Percentiles rank a stretch among this genome's conserved stretches.
Conservation (phyloP, 1,139 yeast genomes). For the Blastobotrys raffinosifermentans region DNA sequence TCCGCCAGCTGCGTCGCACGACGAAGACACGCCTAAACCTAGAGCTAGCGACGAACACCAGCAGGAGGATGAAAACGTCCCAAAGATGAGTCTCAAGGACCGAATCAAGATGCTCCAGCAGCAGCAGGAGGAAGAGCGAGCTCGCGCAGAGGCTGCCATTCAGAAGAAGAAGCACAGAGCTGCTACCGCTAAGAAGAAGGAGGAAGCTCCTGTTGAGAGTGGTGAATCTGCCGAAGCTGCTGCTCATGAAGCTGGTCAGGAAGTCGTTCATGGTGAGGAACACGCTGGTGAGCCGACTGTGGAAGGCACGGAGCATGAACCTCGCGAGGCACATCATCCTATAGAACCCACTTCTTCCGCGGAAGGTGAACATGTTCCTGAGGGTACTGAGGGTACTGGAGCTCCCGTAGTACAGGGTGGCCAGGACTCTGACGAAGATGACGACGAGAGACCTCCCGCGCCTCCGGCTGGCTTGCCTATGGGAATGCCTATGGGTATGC, state of each 20-base stretch:
- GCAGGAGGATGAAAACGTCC: slow-evolving; percentile 47
- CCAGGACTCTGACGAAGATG: too few species aligned
- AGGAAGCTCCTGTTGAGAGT: too few species aligned
- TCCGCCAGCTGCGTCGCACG: slow-evolving; percentile 13
- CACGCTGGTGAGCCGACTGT: slow-evolving; percentile 7
- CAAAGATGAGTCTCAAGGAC: slow-evolving; percentile 78
- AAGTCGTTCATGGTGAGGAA: slow-evolving; percentile 12
- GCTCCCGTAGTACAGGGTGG: too few species aligned
- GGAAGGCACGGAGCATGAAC: too few species aligned
- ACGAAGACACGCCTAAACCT: slow-evolving; percentile 1
- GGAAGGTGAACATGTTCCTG: too few species aligned
- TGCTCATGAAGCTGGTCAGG: slow-evolving; percentile 18
- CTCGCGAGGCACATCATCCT: too few species aligned
- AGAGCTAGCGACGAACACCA: slow-evolving; percentile 11
- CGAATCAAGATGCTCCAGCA: slow-evolving; percentile 79
- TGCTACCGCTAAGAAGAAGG: slow-evolving; percentile 11
- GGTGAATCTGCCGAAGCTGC: too few species aligned
- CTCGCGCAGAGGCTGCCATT: slow-evolving; percentile 60
- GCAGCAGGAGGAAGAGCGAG: slow-evolving; percentile 76
- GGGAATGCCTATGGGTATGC: too few species aligned
- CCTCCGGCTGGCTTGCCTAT: too few species aligned
- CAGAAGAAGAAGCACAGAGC: slow-evolving; percentile 52
- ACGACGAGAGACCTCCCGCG: too few species aligned
- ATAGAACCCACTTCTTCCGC: too few species aligned
- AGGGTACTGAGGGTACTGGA: too few species aligned